Conservation (phyloP, 2,329 filamentous ascomycete species). For the Gyromitra esculenta region DNA sequence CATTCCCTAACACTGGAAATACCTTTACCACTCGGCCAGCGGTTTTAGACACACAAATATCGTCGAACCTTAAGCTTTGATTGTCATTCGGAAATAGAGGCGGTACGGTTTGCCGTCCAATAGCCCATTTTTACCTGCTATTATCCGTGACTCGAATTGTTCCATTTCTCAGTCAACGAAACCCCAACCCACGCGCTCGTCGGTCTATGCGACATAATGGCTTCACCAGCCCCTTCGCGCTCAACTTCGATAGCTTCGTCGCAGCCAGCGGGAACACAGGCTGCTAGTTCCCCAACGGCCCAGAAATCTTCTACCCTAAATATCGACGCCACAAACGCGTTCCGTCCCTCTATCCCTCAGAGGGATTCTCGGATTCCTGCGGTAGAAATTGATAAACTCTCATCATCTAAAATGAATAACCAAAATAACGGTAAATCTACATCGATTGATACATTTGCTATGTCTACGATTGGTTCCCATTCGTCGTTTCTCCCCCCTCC, state of each 20-base stretch:
- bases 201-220: conserved; percentile 24
- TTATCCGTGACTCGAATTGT: conserved; percentile 4
- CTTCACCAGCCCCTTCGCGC: conserved; percentile 13
- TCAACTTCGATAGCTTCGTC: neutral
- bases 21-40: neutral
- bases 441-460: neutral
- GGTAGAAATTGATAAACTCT: conserved; percentile 39
- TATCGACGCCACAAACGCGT: conserved; percentile 35
- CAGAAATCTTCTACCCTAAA: conserved; percentile 5
- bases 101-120: conserved; percentile 1
- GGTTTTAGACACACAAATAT: neutral
- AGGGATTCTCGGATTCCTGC: conserved; percentile 45
- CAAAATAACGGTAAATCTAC: conserved; percentile 19
- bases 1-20: neutral
- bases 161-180: neutral
- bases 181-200: conserved; percentile 10
- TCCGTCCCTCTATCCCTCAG: conserved; percentile 37
- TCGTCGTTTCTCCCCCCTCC: conserved; percentile 22
- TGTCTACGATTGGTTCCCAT: conserved; percentile 8
- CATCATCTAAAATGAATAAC: conserved; percentile 32
- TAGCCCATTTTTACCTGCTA: neutral
- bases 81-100: conserved; percentile 1
- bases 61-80: neutral
- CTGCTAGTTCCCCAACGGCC: neutral
- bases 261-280: neutral